phyloP scores from a whole-genome alignment of 164 flowering plant genomes.

The Umbellularia californica region DNA sequence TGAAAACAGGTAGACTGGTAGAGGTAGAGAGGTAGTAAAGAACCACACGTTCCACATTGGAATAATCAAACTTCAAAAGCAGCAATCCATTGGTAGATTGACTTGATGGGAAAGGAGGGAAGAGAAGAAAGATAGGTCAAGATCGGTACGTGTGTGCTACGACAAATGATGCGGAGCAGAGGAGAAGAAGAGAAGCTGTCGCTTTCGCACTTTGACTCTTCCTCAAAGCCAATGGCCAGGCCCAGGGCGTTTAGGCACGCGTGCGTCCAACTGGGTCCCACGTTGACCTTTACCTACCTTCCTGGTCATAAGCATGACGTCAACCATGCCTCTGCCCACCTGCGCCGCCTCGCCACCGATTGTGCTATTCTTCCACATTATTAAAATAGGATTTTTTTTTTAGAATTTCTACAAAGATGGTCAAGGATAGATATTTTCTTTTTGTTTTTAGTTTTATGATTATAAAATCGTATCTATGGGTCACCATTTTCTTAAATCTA shows the following conservation, averaged over 20 bases:
- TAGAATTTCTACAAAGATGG: background rate
- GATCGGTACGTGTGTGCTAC: conserved; percentile 7
- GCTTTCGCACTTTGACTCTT: conserved; percentile 12
- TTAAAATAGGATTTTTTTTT: too few relatives aligned
- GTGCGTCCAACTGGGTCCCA: conserved; percentile 12
- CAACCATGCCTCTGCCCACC: background rate
- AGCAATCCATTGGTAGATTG: too few relatives aligned
- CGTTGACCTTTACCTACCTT: background rate
- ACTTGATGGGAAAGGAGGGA: background rate
- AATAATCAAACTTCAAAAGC: background rate
- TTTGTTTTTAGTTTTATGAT: too few relatives aligned
- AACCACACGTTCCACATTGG: too few relatives aligned
- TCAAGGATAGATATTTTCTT: background rate
- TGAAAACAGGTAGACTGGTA: too few relatives aligned
- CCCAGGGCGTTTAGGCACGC: conserved; percentile 12
- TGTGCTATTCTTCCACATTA: background rate
- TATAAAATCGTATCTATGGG: too few relatives aligned
- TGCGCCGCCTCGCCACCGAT: background rate
- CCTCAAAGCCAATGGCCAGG: background rate
- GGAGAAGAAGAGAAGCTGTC: conserved; percentile 6
- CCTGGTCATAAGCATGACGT: conserved; percentile 15
- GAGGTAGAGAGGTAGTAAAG: too few relatives aligned
- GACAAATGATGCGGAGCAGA: conserved; percentile 9
- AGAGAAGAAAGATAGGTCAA: background rate
- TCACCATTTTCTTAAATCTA: too few relatives aligned